Evolutionary conservation across 2,329 filamentous ascomycete species (phyloP).

Genomic region (Fusarium newnesense): DNA sequence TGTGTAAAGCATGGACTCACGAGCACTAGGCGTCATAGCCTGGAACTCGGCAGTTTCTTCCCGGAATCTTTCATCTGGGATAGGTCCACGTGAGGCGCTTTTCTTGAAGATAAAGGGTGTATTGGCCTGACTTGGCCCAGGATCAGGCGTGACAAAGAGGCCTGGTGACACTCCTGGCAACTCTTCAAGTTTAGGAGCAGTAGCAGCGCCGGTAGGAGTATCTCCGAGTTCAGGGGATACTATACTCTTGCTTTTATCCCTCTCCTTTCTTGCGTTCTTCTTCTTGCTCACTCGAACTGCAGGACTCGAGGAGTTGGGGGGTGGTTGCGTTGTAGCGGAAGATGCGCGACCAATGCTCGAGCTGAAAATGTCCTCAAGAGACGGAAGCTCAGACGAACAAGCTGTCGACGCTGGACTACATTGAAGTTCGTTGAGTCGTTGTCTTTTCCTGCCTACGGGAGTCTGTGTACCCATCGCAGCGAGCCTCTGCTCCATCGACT

Average conservation of each 20-base stretch:
- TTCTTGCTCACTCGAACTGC: rapidly evolving
- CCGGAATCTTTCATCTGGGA: background rate
- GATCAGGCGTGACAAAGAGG: background rate
- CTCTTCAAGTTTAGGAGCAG: rapidly evolving
- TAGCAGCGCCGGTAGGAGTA: rapidly evolving
- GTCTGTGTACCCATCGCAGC: rapidly evolving
- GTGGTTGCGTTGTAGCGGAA: rapidly evolving
- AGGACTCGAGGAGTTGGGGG: rapidly evolving
- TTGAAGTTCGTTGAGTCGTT: rapidly evolving
- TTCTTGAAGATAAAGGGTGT: background rate
- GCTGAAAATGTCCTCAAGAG: background rate
- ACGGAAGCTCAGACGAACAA: background rate
- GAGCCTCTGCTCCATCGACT: rapidly evolving
- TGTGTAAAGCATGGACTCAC: background rate
- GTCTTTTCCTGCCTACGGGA: rapidly evolving
- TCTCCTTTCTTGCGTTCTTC: rapidly evolving
- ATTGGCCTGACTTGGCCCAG: rapidly evolving
- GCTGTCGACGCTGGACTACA: background rate
- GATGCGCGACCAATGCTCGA: background rate
- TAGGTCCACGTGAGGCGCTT: background rate
- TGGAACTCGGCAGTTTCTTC: background rate
- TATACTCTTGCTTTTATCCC: rapidly evolving
- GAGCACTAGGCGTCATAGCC: background rate
- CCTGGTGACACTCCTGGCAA: background rate
- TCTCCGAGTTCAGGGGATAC: rapidly evolving